phyloP scores from a whole-genome alignment of 2,329 filamentous ascomycete species.

The Bipolaris gigantea region DNA sequence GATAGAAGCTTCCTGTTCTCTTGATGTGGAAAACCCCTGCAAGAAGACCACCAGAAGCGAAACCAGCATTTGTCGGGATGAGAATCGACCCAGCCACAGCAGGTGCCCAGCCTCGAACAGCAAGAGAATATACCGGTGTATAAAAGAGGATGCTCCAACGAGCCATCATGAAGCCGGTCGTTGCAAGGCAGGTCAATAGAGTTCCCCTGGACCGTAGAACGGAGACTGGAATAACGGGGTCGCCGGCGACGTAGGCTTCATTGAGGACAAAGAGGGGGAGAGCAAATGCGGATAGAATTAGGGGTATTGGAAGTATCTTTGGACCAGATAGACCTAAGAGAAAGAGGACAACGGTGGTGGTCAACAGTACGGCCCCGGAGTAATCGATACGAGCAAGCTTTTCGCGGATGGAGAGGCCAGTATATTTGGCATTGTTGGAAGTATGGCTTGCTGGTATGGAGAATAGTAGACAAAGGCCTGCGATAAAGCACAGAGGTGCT shows the following conservation, averaged over 20 bases:
- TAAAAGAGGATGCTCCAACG: constrained; percentile 83
- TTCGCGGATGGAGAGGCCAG: constrained; percentile 46
- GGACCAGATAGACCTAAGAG: constrained; percentile 70
- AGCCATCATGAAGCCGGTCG: constrained; percentile 77
- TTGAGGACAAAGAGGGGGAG: constrained; percentile 59
- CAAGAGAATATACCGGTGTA: constrained; percentile 76
- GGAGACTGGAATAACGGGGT: constrained; percentile 74
- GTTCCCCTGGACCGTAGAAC: constrained; percentile 71
- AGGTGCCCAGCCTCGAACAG: constrained; percentile 69
- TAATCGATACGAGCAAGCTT: constrained; percentile 74
- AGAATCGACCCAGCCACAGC: constrained; percentile 74
- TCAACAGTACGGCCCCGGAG: constrained; percentile 62
- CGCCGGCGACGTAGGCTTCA: constrained; percentile 64
- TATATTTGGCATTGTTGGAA: constrained; percentile 42
- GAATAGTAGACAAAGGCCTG: constrained; percentile 64
- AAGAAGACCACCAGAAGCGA: constrained; percentile 71
- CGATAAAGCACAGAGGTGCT: constrained; percentile 63
- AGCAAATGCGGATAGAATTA: constrained; percentile 61
- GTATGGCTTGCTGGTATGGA: constrained; percentile 60
- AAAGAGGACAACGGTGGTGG: constrained; percentile 66
- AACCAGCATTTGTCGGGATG: constrained; percentile 79
- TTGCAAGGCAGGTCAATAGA: constrained; percentile 71
- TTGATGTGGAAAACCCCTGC: constrained; percentile 77
- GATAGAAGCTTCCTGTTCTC: constrained; percentile 72
- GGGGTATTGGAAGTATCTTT: constrained; percentile 60